Percentiles rank a stretch among this genome's conserved stretches.
phyloP scores from a whole-genome alignment of 2,329 filamentous ascomycete species.

The Aspergillus calidoustus region DNA sequence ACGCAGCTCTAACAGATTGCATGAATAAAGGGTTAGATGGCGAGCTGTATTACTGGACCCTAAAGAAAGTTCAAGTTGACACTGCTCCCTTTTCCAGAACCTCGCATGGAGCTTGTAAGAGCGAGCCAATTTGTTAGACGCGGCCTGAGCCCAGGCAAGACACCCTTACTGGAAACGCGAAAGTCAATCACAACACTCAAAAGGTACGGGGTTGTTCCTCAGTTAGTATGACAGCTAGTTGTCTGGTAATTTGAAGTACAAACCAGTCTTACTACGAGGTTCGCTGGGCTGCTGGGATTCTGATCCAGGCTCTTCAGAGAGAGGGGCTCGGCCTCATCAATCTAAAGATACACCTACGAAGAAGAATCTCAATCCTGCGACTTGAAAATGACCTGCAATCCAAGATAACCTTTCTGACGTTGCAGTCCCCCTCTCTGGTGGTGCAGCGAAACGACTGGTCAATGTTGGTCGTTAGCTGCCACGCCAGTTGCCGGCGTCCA shows the following conservation, averaged over 20 bases:
- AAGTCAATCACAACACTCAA: slow-evolving; percentile 22
- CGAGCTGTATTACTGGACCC: slow-evolving; percentile 23
- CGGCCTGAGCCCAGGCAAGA: slow-evolving; percentile 26
- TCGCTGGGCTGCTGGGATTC: neutral
- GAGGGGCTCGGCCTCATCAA: neutral
- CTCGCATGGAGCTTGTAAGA: slow-evolving; percentile 17
- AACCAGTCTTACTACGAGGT: neutral
- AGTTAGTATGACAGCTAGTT: slow-evolving; percentile 1
- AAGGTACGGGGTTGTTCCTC: slow-evolving; percentile 10
- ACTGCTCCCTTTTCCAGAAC: slow-evolving; percentile 17
- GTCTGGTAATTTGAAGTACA: neutral
- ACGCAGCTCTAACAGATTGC: neutral
- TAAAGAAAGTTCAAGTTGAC: slow-evolving; percentile 17
- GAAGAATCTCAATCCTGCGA: neutral
- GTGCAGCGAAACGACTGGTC: slow-evolving; percentile 20
- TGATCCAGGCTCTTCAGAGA: neutral
- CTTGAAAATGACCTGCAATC: slow-evolving; percentile 2
- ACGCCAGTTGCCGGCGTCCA: slow-evolving; percentile 19
- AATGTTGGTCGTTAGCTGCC: slow-evolving; percentile 15
- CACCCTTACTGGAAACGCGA: slow-evolving; percentile 28
- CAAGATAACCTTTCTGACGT: slow-evolving; percentile 12
- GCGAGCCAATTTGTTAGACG: slow-evolving; percentile 17
- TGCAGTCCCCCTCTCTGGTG: slow-evolving; percentile 9
- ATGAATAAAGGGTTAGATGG: slow-evolving; percentile 10
- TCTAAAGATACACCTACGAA: neutral